These are phyloP conservation scores for Rosa rugosa DNA, from an alignment of 306 rosid genomes.

Conservation along the genomic window DNA sequence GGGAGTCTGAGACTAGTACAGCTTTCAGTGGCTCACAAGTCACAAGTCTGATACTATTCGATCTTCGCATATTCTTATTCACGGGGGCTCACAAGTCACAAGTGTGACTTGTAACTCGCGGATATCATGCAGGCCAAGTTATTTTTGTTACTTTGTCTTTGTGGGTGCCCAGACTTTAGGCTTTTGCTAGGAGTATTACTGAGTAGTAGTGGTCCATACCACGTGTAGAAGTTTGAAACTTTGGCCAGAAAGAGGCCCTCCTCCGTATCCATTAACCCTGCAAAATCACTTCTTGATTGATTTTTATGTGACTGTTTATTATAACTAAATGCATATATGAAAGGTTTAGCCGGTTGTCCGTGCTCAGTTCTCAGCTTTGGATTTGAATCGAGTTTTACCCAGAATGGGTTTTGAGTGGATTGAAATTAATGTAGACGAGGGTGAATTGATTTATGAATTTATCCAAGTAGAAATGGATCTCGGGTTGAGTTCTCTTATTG, in stretches of 20 bases:
- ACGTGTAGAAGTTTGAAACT: neutral
- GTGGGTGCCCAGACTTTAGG: conserved; percentile 2
- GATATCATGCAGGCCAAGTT: neutral
- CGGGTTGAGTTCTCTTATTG: too few relatives aligned
- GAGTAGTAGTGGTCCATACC: neutral
- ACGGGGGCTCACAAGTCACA: neutral
- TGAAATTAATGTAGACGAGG: too few relatives aligned
- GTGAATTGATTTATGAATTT: too few relatives aligned
- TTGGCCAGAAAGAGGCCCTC: neutral
- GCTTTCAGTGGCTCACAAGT: neutral
- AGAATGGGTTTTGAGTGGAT: too few relatives aligned
- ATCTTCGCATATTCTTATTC: neutral
- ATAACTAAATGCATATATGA: too few relatives aligned
- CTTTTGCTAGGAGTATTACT: neutral
- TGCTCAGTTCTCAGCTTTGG: too few relatives aligned
- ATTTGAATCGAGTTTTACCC: too few relatives aligned
- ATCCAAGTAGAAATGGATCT: too few relatives aligned
- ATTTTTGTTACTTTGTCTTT: neutral
- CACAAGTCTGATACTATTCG: neutral
- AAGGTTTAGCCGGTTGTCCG: too few relatives aligned
- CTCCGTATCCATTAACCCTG: too few relatives aligned
- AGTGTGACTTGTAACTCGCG: neutral
- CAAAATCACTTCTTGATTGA: too few relatives aligned
- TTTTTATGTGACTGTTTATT: too few relatives aligned
- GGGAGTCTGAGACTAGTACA: neutral